Percentiles rank a stretch among this genome's conserved stretches.
Evolutionary conservation across 352 stramenopile genomes (phyloP).

Genomic region (Aphanomyces astaci): DNA sequence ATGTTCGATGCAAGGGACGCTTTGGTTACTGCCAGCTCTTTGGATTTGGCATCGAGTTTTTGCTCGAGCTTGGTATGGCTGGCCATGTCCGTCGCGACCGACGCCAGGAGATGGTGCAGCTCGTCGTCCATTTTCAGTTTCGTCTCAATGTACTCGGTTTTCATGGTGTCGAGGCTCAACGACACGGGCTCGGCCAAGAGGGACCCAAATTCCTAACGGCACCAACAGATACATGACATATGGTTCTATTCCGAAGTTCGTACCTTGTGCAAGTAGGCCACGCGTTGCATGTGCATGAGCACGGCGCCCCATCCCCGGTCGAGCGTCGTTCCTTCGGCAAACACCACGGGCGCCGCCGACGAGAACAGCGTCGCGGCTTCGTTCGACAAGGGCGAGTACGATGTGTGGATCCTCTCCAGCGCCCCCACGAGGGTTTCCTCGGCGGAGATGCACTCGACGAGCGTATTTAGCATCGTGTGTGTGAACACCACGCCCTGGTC

Average conservation of each 20-base stretch:
- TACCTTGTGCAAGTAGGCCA: conserved; percentile 6
- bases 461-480: conserved; percentile 8
- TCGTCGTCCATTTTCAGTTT: conserved; percentile 49
- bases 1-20: background rate
- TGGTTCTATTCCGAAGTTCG: background rate
- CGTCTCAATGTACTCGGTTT: conserved; percentile 63
- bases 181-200: conserved; percentile 60
- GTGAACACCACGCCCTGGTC: conserved; percentile 30
- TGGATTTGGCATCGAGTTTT: conserved; percentile 47
- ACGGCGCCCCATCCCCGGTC: background rate
- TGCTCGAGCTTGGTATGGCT: conserved; percentile 46
- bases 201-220: conserved; percentile 61
- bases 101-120: conserved; percentile 43
- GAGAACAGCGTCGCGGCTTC: background rate
- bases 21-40: conserved; percentile 28
- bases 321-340: background rate
- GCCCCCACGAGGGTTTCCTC: conserved; percentile 11
- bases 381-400: background rate
- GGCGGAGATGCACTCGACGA: conserved; percentile 14
- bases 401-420: background rate
- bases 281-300: conserved; percentile 4
- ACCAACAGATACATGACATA: conserved; percentile 5
- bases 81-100: conserved; percentile 40
- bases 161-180: conserved; percentile 68
- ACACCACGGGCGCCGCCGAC: background rate